Base-by-base conservation (phyloP, 306 rosid genomes). In the Corylus avellana region DNA sequence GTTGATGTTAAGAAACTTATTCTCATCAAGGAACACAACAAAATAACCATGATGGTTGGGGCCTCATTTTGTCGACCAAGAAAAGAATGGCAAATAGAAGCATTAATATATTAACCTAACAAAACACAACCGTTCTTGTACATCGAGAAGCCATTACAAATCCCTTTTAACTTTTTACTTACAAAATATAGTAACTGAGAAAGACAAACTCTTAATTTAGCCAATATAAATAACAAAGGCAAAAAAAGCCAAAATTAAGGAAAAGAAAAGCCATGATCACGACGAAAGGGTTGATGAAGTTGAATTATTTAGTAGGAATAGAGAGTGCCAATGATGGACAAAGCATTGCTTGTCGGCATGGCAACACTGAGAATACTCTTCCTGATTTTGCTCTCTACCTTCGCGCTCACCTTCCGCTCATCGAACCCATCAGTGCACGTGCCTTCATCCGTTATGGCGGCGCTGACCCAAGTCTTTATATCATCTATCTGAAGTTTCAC, bases 401-500 rank as follows among this genome's bases (percentile, higher is more conserved):
- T 20, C 18, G 49, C 17, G 55, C 73, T 67, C 7, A 64, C 77
- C 49, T 48, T 71, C 42, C 8, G 29, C 0, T 59, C 88, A 4
- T 72, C 78, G 18, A 83, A 53, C 32, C 77, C 89, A 18, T 88
- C 89, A 2, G 68, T 74, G 61, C 91, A 88, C 13, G 89, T 85
- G 20, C n/a, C 20, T 6, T 72, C 84, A 10, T 83, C 77, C 0
- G 89, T 88, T 77, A 73, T 32, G 51, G 87, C 84, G 0, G 87
- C 87, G 12, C 89, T 85, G 22, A 66, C 73, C 91, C 91, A 88
- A 0, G 86, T 85, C 73, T 73, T 78, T 2, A 85, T 66, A 62
- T 82, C 57, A 46, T 11, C 72, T 44, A 82, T 57, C 63, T 66
- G 79, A 8, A 56, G 13, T 7, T 73, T 61, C 18, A 29, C 78